These are phyloP conservation scores for Haberlea rhodopensis DNA, from an alignment of 257 asterid species.

Conservation along the genomic window DNA sequence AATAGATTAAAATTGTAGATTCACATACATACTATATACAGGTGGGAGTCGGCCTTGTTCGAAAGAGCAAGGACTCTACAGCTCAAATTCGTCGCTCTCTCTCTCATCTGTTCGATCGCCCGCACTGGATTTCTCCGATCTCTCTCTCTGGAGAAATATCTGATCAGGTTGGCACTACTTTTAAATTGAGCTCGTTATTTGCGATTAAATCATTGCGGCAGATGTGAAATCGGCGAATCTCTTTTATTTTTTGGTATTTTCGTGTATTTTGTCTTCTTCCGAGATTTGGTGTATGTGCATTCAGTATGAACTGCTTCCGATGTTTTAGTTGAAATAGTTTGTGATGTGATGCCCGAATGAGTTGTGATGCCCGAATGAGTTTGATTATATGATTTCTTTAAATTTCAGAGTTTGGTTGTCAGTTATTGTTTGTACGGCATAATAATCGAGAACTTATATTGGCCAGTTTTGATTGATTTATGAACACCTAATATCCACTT, in stretches of 20 bases:
- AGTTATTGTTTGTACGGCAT: background rate
- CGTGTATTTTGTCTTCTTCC: constrained; percentile 5
- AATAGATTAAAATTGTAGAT: too few relatives aligned
- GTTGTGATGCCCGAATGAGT: too few relatives aligned
- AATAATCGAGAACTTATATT: background rate
- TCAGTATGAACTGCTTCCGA: constrained; percentile 24
- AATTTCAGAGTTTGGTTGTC: background rate
- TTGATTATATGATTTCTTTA: constrained; percentile 14
- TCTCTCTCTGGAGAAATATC: constrained; percentile 46
- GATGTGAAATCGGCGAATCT: constrained; percentile 14
- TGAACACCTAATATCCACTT: background rate
- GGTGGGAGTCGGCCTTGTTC: background rate
- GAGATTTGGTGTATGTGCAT: constrained; percentile 18
- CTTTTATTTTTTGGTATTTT: constrained; percentile 8
- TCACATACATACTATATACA: background rate
- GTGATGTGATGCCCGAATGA: constrained; percentile 17
- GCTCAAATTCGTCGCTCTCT: background rate
- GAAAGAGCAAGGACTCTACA: background rate
- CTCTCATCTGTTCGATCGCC: constrained; percentile 31
- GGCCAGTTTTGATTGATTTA: background rate
- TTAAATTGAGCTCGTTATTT: too few relatives aligned
- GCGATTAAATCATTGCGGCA: constrained; percentile 15
- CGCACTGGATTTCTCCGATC: constrained; percentile 28
- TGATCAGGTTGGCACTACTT: constrained; percentile 34
- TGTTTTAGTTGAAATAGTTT: constrained; percentile 18